phyloP scores from a whole-genome alignment of 306 rosid genomes.

The Quercus ilex region DNA sequence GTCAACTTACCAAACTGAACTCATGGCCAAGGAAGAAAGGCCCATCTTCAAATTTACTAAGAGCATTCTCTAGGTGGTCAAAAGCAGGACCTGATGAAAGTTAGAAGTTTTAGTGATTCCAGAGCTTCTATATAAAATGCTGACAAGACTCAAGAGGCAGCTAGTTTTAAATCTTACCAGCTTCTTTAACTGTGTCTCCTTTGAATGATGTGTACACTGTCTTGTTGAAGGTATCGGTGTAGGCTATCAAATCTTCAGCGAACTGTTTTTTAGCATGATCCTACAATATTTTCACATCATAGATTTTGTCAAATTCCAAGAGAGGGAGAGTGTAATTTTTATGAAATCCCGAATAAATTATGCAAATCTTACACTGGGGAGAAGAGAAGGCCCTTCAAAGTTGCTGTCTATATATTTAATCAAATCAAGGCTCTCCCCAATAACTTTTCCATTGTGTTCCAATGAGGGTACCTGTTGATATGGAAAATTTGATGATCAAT shows the following conservation, averaged over 20 bases:
- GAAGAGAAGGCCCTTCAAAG: constrained; percentile 57
- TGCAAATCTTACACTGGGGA: constrained; percentile 46
- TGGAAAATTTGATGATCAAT: not conserved
- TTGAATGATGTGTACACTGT: constrained; percentile 33
- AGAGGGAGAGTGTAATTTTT: not conserved
- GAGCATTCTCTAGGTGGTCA: constrained; percentile 77
- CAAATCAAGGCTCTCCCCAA: constrained; percentile 88
- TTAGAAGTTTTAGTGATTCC: not conserved
- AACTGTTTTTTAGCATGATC: constrained; percentile 49
- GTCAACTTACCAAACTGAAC: constrained; percentile 61
- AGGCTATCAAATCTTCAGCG: constrained; percentile 50
- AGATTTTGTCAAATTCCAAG: not conserved
- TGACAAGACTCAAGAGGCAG: not conserved
- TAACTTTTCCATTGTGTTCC: constrained; percentile 81
- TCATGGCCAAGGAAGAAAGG: constrained; percentile 66
- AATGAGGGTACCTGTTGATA: constrained; percentile 66
- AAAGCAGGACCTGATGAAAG: constrained; percentile 46
- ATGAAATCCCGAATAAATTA: not conserved
- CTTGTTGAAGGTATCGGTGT: constrained; percentile 34
- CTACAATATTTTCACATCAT: constrained; percentile 24
- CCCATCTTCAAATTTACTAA: constrained; percentile 65
- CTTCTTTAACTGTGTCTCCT: constrained; percentile 33
- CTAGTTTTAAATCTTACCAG: constrained; percentile 35
- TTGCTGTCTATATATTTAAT: constrained; percentile 64
- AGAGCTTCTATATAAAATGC: not conserved